Conservation (phyloP, 345 rosid species). For the Euphorbia lathyris region DNA sequence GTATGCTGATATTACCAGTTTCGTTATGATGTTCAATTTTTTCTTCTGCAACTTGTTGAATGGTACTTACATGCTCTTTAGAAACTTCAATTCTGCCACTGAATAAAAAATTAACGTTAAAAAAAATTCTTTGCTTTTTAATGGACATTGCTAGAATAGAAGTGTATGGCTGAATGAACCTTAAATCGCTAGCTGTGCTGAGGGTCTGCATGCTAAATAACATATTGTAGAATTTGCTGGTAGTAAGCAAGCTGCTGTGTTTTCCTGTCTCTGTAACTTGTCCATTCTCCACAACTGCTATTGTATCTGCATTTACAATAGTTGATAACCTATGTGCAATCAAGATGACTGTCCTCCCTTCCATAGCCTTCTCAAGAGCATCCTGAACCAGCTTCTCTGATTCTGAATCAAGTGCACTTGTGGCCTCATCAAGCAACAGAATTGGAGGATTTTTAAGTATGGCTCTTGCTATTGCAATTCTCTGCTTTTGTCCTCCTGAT, state of each 20-base stretch:
- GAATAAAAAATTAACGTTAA: constrained; percentile 15
- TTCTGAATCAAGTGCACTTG: constrained; percentile 67
- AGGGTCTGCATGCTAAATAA: constrained; percentile 49
- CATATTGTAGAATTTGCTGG: constrained; percentile 39
- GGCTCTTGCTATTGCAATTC: constrained; percentile 67
- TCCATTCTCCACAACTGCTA: constrained; percentile 57
- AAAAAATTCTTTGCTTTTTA: not conserved
- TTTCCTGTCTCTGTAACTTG: constrained; percentile 53
- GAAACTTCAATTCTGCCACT: constrained; percentile 25
- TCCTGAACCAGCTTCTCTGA: constrained; percentile 60
- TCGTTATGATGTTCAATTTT: constrained; percentile 17
- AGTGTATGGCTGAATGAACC: constrained; percentile 29
- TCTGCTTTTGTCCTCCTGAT: constrained; percentile 71
- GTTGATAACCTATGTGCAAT: constrained; percentile 66
- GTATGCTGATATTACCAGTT: constrained; percentile 2
- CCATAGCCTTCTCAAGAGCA: constrained; percentile 59
- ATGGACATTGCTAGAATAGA: not conserved
- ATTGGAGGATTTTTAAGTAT: constrained; percentile 62
- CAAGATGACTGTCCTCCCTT: constrained; percentile 54
- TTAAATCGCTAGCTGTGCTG: constrained; percentile 22
- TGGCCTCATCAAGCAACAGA: constrained; percentile 67
- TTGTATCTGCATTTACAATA: constrained; percentile 50
- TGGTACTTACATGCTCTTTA: constrained; percentile 15
- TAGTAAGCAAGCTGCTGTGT: constrained; percentile 46
- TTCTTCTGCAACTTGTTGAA: constrained; percentile 12